Percentiles rank a stretch among this genome's conserved stretches.
phyloP scores from a whole-genome alignment of 257 asterid species.

The Solanum ossicruentum region DNA sequence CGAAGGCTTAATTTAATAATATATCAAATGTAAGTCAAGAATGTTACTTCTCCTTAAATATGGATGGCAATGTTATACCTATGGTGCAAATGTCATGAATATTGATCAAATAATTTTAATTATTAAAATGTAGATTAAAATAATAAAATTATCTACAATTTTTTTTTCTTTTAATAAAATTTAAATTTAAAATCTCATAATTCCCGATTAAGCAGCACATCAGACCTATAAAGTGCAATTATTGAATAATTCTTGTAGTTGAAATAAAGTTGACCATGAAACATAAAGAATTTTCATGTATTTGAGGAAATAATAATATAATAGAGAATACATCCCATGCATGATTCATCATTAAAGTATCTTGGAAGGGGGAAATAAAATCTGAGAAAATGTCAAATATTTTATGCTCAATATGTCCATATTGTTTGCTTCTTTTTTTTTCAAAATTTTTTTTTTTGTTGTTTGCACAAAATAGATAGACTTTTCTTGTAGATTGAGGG shows the following conservation, averaged over 20 bases:
- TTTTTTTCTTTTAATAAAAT: no score
- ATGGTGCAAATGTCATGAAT: neutral
- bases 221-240: neutral
- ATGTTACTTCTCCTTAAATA: neutral
- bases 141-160: no score
- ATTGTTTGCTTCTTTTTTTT: neutral
- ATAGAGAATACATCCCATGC: neutral
- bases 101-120: no score
- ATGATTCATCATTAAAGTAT: neutral
- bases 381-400: neutral
- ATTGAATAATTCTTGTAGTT: neutral
- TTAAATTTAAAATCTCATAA: no score
- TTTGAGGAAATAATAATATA: neutral
- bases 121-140: no score
- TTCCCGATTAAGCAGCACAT: no score
- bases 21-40: neutral
- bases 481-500: neutral
- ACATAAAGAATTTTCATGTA: neutral
- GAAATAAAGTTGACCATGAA: neutral
- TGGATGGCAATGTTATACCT: neutral
- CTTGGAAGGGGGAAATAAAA: neutral
- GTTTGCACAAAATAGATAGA: neutral
- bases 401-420: neutral
- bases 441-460: neutral
- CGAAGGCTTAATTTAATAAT: no score